Percentiles rank a stretch among this genome's conserved stretches.
Conservation (phyloP, 495 filamentous ascomycete genomes). For the Cenococcum geophilum region DNA sequence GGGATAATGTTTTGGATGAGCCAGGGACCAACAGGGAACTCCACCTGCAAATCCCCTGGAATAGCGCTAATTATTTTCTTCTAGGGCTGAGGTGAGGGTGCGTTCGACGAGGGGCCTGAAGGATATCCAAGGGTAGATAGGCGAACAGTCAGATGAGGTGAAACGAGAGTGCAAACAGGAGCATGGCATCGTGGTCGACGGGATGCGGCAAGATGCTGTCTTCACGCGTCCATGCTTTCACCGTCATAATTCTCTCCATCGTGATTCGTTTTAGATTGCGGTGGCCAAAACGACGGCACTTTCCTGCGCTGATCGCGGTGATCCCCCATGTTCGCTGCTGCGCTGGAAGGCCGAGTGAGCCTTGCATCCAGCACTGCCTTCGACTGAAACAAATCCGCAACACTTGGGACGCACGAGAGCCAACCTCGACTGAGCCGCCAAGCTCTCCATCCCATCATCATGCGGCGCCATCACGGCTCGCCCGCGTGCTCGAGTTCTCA, state of each 20-base stretch:
- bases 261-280: neutral
- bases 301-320: neutral
- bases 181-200: neutral
- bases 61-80: neutral
- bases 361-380: neutral
- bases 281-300: neutral
- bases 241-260: neutral
- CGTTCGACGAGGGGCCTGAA: neutral
- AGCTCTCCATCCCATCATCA: neutral
- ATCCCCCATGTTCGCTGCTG: neutral
- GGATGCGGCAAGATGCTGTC: neutral
- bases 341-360: neutral
- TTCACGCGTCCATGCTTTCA: neutral
- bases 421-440: neutral
- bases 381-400: neutral
- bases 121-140: neutral
- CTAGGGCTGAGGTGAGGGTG: constrained; percentile 9
- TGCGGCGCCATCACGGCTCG: neutral
- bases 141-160: neutral
- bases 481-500: no score
- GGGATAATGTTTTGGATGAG: neutral
- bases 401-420: neutral
- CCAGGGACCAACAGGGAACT: neutral
- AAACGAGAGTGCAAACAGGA: neutral
- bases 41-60: neutral